Evolutionary conservation across 2,329 filamentous ascomycete genomes (phyloP), one percentile per base, ranked within the genome.

Genomic region (Didymella keratinophila): DNA sequence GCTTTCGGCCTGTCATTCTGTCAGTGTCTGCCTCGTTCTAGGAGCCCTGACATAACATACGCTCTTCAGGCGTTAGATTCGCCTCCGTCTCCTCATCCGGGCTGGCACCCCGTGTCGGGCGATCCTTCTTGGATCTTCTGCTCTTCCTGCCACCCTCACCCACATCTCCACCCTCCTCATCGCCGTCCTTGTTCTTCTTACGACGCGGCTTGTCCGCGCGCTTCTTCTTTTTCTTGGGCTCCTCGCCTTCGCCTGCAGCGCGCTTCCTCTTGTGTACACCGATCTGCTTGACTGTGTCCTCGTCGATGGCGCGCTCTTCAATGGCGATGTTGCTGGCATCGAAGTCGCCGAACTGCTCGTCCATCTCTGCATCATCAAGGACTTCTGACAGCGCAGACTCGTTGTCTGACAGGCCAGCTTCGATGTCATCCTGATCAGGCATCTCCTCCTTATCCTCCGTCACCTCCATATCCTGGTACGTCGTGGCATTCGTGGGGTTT

Each of bases 61-160:
- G 86, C 80, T 97, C 92, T 77, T 95, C 92, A 0, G 93, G 92
- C 20, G 90, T 89, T 68, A 98, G 78, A 62, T 89, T 83, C 70
- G 92, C 91, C 61, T 96, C 92, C 65, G 91, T 85, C 62, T 91
- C 87, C 5, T 87, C 84, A 58, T 88, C 86, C 42, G 76, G 76
- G 32, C 63, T 77, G 16, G 67, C 65, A 47, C 71, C 75, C 54
- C 76, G 71, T 49, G 70, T 67, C 64, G 70, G 72, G 58, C 73
- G 76, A 55, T 70, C 74, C 50, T 76, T 78, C 53, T 71, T 75
- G 60, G 82, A 83, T 52, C 76, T 77, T 72, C 82, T 85, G 57
- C 78, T 77, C 65, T 84, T 81, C 71, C 84, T 84, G 21, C 83
- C 82, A 53, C 85, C 82, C 23, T 83, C 78, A 14, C 34, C 46